Evolutionary conservation across 257 asterid species (phyloP).

Genomic region (Przewalskia tangutica): DNA sequence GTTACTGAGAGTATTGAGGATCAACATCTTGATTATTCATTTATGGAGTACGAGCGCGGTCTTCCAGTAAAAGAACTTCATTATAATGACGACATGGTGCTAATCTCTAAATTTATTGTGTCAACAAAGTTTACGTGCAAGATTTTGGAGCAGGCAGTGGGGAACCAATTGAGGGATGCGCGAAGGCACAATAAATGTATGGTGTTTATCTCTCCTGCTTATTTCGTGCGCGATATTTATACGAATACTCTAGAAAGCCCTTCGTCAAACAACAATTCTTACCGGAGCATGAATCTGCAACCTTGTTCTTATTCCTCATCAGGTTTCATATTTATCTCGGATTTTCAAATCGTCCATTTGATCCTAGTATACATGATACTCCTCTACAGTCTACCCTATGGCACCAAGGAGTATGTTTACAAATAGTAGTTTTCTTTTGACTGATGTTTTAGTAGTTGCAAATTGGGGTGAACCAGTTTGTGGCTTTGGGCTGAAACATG

Average conservation of each 20-base stretch:
- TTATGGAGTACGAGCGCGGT: neutral
- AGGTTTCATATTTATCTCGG: neutral
- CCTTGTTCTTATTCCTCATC: neutral
- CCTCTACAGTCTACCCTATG: neutral
- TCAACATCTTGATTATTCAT: neutral
- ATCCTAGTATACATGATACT: neutral
- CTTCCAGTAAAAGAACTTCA: neutral
- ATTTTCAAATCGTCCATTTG: neutral
- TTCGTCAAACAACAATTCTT: neutral
- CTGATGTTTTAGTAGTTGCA: neutral
- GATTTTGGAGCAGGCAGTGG: neutral
- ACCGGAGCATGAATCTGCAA: neutral
- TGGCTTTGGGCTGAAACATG: neutral
- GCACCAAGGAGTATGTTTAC: neutral
- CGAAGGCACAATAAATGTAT: neutral
- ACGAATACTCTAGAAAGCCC: neutral
- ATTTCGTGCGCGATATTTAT: neutral
- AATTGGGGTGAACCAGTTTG: neutral
- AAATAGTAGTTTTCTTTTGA: neutral
- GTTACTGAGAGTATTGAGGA: neutral
- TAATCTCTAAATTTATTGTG: neutral
- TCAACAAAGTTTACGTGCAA: neutral
- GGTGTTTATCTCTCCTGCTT: neutral
- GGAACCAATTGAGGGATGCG: neutral
- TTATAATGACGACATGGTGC: neutral